These are phyloP conservation scores for Melaleuca quinquenervia DNA, from an alignment of 345 rosid genomes.

Conservation along the genomic window DNA sequence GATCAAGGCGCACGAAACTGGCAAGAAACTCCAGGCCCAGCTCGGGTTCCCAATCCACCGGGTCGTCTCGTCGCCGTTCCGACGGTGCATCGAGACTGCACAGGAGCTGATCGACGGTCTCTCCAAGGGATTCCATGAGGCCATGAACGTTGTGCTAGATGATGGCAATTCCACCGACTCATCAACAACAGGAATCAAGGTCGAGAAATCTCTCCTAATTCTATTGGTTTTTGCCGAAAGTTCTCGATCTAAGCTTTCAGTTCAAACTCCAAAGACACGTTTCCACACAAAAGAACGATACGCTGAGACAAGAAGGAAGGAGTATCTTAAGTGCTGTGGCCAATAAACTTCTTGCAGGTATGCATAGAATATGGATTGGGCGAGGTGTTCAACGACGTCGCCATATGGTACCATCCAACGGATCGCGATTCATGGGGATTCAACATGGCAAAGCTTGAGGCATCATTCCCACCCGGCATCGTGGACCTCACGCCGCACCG, in stretches of 20 bases:
- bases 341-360: constrained; percentile 22
- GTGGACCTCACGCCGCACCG: constrained; percentile 10
- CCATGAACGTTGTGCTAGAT: constrained; percentile 2
- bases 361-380: constrained; percentile 69
- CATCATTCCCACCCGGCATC: constrained; percentile 45
- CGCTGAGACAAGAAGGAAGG: neutral
- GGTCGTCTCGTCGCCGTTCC: constrained; percentile 66
- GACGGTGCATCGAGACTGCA: constrained; percentile 73
- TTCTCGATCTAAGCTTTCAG: neutral
- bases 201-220: neutral
- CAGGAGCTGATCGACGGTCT: constrained; percentile 43
- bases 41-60: constrained; percentile 63
- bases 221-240: neutral
- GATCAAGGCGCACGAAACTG: constrained; percentile 36
- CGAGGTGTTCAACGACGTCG: constrained; percentile 56
- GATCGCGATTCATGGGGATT: constrained; percentile 32
- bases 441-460: constrained; percentile 38
- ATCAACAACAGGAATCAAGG: neutral
- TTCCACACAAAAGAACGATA: neutral
- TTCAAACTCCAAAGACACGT: neutral
- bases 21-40: constrained; percentile 27
- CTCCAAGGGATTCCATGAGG: constrained; percentile 17
- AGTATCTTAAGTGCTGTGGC: neutral
- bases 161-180: neutral
- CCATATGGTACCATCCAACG: constrained; percentile 49